phyloP scores from a whole-genome alignment of 2,329 filamentous ascomycete genomes.

The Ophiostoma sp. region DNA sequence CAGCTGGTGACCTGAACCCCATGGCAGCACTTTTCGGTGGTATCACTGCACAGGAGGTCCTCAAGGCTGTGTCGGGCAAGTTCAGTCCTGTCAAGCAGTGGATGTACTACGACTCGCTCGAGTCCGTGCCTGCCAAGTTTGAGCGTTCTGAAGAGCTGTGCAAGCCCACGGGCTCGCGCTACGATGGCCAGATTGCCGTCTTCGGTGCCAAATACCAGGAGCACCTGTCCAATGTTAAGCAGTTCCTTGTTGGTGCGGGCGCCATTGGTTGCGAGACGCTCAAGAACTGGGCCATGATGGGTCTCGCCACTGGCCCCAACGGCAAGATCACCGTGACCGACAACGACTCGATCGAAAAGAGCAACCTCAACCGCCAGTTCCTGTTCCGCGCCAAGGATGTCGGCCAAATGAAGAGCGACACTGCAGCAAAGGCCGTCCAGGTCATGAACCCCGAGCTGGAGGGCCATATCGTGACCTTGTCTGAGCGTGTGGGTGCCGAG shows the following conservation, averaged over 20 bases:
- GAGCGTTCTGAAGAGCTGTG: constrained; percentile 80
- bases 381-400: constrained; percentile 91
- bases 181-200: constrained; percentile 95
- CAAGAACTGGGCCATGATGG: constrained; percentile 99
- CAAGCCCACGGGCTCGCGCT: constrained; percentile 76
- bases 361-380: constrained; percentile 96
- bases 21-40: constrained; percentile 96
- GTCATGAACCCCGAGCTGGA: constrained; percentile 91
- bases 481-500: constrained; percentile 84
- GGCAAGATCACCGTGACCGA: constrained; percentile 92
- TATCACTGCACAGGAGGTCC: constrained; percentile 84
- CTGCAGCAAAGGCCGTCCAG: constrained; percentile 81
- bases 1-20: constrained; percentile 80
- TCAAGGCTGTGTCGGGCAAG: constrained; percentile 96
- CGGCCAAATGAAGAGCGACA: constrained; percentile 93
- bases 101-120: constrained; percentile 97
- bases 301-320: constrained; percentile 78
- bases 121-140: constrained; percentile 74
- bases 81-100: constrained; percentile 94
- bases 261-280: constrained; percentile 99
- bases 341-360: constrained; percentile 98
- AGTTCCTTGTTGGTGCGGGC: constrained; percentile 93
- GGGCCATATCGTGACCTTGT: constrained; percentile 78
- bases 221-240: constrained; percentile 81
- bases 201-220: constrained; percentile 92